Evolutionary conservation across 169 alveolate genomes (phyloP).

Genomic region (Plasmodium sp.): DNA sequence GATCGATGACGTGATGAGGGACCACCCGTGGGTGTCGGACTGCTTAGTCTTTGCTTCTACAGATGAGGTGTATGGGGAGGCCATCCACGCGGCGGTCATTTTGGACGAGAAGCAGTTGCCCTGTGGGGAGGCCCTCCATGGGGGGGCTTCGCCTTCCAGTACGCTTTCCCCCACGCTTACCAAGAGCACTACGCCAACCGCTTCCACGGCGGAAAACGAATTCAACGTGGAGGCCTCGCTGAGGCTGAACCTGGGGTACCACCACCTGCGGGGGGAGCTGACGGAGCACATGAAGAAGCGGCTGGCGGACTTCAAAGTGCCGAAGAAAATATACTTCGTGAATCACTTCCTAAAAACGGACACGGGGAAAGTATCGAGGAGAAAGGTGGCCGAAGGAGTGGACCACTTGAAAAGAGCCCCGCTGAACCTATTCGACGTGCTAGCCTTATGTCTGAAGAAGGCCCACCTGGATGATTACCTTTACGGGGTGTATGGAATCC

Average conservation of each 20-base stretch:
- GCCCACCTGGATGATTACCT: conserved; percentile 22
- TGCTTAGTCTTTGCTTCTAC: conserved; percentile 26
- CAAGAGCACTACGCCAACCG: background rate
- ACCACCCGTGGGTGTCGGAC: background rate
- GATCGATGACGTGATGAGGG: conserved; percentile 49
- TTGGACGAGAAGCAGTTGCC: conserved; percentile 1
- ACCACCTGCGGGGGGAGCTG: background rate
- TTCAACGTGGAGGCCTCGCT: conserved; percentile 5
- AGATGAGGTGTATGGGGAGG: conserved; percentile 66
- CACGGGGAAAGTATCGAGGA: conserved; percentile 68
- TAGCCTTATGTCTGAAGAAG: conserved; percentile 48
- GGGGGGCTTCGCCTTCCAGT: background rate
- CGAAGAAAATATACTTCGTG: conserved; percentile 56
- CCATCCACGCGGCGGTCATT: conserved; percentile 41
- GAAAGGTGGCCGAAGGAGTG: conserved; percentile 40
- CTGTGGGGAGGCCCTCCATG: background rate
- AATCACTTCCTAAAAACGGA: conserved; percentile 62
- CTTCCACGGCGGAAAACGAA: background rate
- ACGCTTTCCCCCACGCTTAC: background rate
- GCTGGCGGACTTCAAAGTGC: conserved; percentile 62
- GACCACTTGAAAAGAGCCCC: conserved; percentile 3
- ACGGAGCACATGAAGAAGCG: conserved; percentile 4
- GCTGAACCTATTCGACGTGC: conserved; percentile 25
- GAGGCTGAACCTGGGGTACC: conserved; percentile 14
- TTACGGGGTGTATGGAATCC: conserved; percentile 69